Evolutionary conservation across 345 rosid species (phyloP), one percentile per base, ranked within the genome.

Genomic region (Microthlaspi erraticum): DNA sequence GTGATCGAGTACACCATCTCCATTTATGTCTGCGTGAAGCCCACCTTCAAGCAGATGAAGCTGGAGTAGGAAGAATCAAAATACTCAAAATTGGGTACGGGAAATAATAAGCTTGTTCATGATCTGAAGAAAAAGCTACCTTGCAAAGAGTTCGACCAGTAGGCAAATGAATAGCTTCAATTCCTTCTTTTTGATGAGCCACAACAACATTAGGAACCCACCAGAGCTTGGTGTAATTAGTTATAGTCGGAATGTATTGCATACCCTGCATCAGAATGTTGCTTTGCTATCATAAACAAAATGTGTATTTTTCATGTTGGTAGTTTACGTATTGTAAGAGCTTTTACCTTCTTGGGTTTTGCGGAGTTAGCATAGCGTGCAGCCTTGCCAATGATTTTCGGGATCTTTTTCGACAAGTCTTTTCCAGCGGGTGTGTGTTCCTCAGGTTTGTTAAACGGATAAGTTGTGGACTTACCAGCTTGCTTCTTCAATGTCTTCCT

Each of bases 201-300:
- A 95, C 97, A 73, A 92, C 92, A 72, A 92, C 96, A 84, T 95
- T 92, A 70, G 99, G 97, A 75, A 95, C 90, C 98, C 99, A 95
- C 98, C 98, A 95, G 44, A 93, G 85, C 74, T 84, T 88, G 18
- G 99, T 93, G 83, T 93, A 75, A 74, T 91, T 93, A 72, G 97
- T 93, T 81, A 91, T 93, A 34, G 97, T 93, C 46, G 96, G 98
- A 66, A 92, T 82, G 74, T 87, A 90, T 51, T 74, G 80, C 53
- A 73, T 8, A 31, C 88, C 82, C 96, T 95, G 87, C 83, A 86
- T 66, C 17, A 83, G 69, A 14, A 68, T 72, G 59, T 68, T 17
- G 75, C 64, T 45, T 45, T 6, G 18, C 16, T 51, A 51, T 44
- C 49, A 70, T 34, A 55, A 9, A 58, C 10, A 57, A 43, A 14